These are phyloP conservation scores for Fusarium aywerte DNA, from an alignment of 2,329 filamentous ascomycete species.

Conservation along the genomic window DNA sequence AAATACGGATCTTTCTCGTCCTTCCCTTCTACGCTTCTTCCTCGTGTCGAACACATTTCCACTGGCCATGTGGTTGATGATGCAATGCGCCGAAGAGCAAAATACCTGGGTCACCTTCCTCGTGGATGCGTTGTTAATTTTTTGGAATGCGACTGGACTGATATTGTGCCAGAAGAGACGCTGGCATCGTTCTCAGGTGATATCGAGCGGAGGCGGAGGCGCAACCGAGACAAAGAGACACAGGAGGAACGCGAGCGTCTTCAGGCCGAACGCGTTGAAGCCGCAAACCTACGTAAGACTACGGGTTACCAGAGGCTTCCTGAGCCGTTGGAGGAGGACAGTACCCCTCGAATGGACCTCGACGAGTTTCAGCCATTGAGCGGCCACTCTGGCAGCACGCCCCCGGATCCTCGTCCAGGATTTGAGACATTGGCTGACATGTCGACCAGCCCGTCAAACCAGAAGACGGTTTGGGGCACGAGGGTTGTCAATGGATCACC, in stretches of 20 bases:
- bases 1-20: constrained; percentile 84
- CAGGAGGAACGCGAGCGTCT: constrained; percentile 87
- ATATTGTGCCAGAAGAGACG: constrained; percentile 80
- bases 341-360: constrained; percentile 57
- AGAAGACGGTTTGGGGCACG: constrained; percentile 94
- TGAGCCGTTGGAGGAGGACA: constrained; percentile 54
- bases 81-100: constrained; percentile 81
- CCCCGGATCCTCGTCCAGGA: constrained; percentile 67
- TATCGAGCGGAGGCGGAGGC: constrained; percentile 78
- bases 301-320: constrained; percentile 54
- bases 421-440: constrained; percentile 79
- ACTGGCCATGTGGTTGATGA: constrained; percentile 90
- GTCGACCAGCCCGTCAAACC: constrained; percentile 80
- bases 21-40: constrained; percentile 87
- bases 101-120: constrained; percentile 87
- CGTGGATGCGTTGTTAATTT: constrained; percentile 92
- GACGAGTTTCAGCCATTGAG: constrained; percentile 74
- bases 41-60: constrained; percentile 88
- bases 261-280: constrained; percentile 83
- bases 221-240: constrained; percentile 82
- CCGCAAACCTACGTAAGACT: constrained; percentile 70
- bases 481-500: constrained; percentile 71
- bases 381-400: constrained; percentile 61
- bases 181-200: constrained; percentile 81
- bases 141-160: constrained; percentile 94